A percentile compares a stretch with the other conserved stretches of the same genome.
Evolutionary conservation across 1,284 basidiomycete species (phyloP).

Genomic region (Cystobasidiaceae sp.): DNA sequence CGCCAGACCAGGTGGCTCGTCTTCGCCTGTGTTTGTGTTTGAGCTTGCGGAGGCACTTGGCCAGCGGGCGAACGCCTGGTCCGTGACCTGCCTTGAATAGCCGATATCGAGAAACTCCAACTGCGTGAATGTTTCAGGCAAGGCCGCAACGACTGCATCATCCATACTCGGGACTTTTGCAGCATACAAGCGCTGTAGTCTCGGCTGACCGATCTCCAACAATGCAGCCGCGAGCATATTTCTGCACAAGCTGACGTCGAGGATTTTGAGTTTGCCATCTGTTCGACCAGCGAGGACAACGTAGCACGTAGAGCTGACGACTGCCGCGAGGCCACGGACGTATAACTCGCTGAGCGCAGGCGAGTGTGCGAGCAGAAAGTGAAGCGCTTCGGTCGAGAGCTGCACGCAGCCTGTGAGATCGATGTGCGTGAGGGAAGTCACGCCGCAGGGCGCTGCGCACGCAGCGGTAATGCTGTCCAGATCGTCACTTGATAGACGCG

Average conservation of each 20-base stretch:
- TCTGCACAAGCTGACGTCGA: slow-evolving; percentile 13
- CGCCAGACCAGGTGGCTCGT: background rate
- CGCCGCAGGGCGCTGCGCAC: background rate
- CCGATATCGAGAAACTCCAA: slow-evolving; percentile 5
- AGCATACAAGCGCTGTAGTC: slow-evolving; percentile 5
- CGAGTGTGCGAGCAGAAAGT: slow-evolving; percentile 22
- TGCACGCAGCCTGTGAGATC: slow-evolving; percentile 16
- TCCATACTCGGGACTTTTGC: slow-evolving; percentile 18
- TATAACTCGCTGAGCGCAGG: background rate
- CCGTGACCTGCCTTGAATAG: slow-evolving; percentile 2
- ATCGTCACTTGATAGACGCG: background rate
- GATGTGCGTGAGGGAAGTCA: slow-evolving; percentile 7
- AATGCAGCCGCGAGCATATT: slow-evolving; percentile 5
- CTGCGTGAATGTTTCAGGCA: background rate
- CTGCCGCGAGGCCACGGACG: slow-evolving; percentile 10
- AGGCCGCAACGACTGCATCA: background rate
- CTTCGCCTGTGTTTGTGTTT: too few relatives aligned
- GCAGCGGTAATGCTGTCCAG: slow-evolving; percentile 14
- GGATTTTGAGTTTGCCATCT: background rate
- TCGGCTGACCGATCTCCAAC: slow-evolving; percentile 4
- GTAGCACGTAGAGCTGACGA: slow-evolving; percentile 6
- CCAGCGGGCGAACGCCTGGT: slow-evolving; percentile 18
- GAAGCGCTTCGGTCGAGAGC: slow-evolving; percentile 8
- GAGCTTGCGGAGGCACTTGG: too few relatives aligned
- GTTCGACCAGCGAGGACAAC: background rate